Base-by-base conservation (phyloP, 495 filamentous ascomycete species). In the Cairneyella variabilis region DNA sequence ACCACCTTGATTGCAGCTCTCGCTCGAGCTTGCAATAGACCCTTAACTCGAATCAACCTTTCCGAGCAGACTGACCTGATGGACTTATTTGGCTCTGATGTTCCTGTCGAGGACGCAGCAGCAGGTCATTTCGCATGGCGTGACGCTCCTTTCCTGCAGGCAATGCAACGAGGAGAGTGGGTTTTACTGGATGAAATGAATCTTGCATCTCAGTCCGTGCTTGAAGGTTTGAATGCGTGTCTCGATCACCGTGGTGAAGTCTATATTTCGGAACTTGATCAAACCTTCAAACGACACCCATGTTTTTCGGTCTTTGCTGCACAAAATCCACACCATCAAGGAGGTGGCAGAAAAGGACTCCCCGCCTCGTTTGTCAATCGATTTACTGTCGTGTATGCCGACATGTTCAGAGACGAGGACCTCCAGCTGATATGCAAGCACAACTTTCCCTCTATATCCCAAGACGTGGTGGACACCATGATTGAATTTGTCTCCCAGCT, bases 101-200 rank as follows among this genome's bases (percentile, higher is more conserved):
- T 96, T 2, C 95, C 95, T 1, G 80, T 95, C 10, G 92, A 97
- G 69, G 92, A 90, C 36, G 89, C 83, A 0, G 80, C 87, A 61
- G 83, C 88, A 17, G 93, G 95, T 2, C 83, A 86, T 48, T 99
- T 99, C 57, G 82, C 83, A 4, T 99, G 95, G 95, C 82, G 90
- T 53, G 91, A 97, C 68, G 95, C 90, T 12, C 91, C 95, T 1
- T 99, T 97, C 64, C 71, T 99, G 28, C 84, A 85, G 65, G 95
- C 95, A 8, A 97, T 99, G 92, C 91, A 95, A 65, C 83, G 80
- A 40, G 95, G 95, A 11, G 83, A 91, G 57, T 99, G 95, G 95
- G 92, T 97, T 7, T 71, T 99, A 8, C 73, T 99, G 0, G 95
- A 99, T 67, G 95, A 99, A 74, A 97, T 99, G 95, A 99, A 99